Evolutionary conservation across 345 rosid species (phyloP).

Genomic region (Moricandia moricandioides): DNA sequence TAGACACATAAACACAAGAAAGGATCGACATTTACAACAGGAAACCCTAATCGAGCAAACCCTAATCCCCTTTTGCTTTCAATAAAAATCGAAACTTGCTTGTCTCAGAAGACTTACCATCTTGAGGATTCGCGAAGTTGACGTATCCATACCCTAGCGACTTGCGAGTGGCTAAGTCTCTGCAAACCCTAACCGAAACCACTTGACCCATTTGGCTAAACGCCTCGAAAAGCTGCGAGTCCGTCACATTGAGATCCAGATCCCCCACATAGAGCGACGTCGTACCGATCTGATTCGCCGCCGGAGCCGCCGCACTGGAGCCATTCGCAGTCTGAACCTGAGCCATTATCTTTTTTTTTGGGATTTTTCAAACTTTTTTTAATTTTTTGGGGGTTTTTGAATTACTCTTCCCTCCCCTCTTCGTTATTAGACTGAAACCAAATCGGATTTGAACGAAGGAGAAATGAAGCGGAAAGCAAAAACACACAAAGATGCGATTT

Average conservation of each 20-base stretch:
- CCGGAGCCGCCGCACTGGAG: constrained; percentile 25
- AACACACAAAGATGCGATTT: neutral
- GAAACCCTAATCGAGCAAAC: neutral
- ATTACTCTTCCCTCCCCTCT: constrained; percentile 80
- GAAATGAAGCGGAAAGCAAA: constrained; percentile 6
- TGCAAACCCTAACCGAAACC: constrained; percentile 77
- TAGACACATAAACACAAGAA: neutral
- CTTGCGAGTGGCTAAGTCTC: constrained; percentile 68
- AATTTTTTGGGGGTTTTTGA: constrained; percentile 23
- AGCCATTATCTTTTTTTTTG: constrained; percentile 46
- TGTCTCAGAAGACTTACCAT: constrained; percentile 44
- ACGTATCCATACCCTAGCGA: constrained; percentile 95
- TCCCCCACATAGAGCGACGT: constrained; percentile 94
- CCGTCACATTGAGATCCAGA: constrained; percentile 75
- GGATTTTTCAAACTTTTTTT: constrained; percentile 16
- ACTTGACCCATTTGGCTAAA: constrained; percentile 82
- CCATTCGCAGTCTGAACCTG: constrained; percentile 48
- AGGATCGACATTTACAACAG: neutral
- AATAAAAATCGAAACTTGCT: neutral
- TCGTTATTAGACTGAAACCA: constrained; percentile 42
- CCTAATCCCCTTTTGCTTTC: neutral
- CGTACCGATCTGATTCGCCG: constrained; percentile 53
- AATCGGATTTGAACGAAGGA: constrained; percentile 19
- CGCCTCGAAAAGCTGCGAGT: constrained; percentile 80
- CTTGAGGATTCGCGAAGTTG: constrained; percentile 66